Percentiles rank a stretch among this genome's conserved stretches.
Evolutionary conservation across 805 yeast genomes (phyloP).

Genomic region (Candida orba): DNA sequence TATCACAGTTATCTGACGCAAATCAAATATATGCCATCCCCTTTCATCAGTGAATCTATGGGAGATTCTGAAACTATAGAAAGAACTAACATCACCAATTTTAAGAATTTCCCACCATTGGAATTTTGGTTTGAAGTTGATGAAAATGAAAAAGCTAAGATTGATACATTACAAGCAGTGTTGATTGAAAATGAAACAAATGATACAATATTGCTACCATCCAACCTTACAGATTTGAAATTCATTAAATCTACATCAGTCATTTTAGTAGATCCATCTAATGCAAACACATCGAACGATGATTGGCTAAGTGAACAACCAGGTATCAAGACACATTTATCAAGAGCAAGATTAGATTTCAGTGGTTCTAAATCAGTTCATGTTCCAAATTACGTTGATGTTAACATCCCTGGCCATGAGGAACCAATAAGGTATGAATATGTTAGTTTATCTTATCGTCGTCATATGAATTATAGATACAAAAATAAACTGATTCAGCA

Average conservation of each 20-base stretch:
- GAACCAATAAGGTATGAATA: slow-evolving; percentile 36
- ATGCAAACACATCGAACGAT: slow-evolving; percentile 7
- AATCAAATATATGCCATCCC: slow-evolving; percentile 39
- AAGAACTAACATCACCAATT: slow-evolving; percentile 11
- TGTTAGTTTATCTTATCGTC: slow-evolving; percentile 35
- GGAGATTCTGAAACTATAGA: neutral
- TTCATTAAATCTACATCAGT: slow-evolving; percentile 21
- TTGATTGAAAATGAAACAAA: slow-evolving; percentile 40
- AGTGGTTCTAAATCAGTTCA: slow-evolving; percentile 29
- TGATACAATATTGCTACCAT: slow-evolving; percentile 36
- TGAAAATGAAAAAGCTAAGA: slow-evolving; percentile 28
- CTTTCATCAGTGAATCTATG: slow-evolving; percentile 21
- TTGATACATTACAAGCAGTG: slow-evolving; percentile 30
- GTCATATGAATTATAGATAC: slow-evolving; percentile 36
- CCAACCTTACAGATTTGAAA: slow-evolving; percentile 35
- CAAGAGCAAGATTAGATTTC: slow-evolving; percentile 32
- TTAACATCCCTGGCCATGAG: slow-evolving; percentile 31
- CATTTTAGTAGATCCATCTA: slow-evolving; percentile 10
- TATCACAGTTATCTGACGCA: slow-evolving; percentile 33
- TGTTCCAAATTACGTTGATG: slow-evolving; percentile 33
- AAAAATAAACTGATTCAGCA: slow-evolving; percentile 32
- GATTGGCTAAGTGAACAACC: slow-evolving; percentile 30
- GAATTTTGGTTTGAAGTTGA: slow-evolving; percentile 48
- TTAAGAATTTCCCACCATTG: slow-evolving; percentile 40
- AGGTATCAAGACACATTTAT: slow-evolving; percentile 35